Conservation (phyloP, 306 rosid species). For the Biancaea sappan region DNA sequence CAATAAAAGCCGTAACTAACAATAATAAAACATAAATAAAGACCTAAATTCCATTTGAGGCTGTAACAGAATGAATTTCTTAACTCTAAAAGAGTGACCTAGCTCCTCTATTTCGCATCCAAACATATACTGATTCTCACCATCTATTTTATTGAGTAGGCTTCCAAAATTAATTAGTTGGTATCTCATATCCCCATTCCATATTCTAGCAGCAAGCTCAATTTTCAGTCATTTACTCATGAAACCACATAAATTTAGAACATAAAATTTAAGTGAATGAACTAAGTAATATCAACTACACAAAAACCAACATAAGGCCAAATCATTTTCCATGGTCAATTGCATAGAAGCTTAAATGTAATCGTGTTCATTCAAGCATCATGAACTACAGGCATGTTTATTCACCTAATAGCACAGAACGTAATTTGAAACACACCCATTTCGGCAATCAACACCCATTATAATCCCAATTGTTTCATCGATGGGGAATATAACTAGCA, state of each 20-base stretch:
- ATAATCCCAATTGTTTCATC: background rate
- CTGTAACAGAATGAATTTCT: background rate
- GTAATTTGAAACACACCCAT: slow-evolving; percentile 19
- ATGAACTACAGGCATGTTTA: background rate
- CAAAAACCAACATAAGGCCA: background rate
- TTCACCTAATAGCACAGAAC: background rate
- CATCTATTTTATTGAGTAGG: background rate
- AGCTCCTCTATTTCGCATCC: background rate
- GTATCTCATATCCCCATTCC: background rate
- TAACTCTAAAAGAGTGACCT: background rate
- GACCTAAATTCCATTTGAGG: background rate
- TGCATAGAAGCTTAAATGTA: background rate
- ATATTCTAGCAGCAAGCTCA: background rate
- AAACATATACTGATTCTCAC: background rate
- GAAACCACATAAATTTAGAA: background rate
- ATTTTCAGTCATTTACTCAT: background rate
- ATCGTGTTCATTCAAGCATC: slow-evolving; percentile 24
- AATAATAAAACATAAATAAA: background rate
- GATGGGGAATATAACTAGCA: background rate
- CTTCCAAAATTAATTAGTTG: background rate
- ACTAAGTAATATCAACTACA: background rate
- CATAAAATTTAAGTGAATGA: background rate
- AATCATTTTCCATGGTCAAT: background rate
- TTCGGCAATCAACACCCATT: background rate
- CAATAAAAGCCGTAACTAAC: background rate